phyloP scores from a whole-genome alignment of 2,329 filamentous ascomycete species.

The Tolypocladium tropicale region DNA sequence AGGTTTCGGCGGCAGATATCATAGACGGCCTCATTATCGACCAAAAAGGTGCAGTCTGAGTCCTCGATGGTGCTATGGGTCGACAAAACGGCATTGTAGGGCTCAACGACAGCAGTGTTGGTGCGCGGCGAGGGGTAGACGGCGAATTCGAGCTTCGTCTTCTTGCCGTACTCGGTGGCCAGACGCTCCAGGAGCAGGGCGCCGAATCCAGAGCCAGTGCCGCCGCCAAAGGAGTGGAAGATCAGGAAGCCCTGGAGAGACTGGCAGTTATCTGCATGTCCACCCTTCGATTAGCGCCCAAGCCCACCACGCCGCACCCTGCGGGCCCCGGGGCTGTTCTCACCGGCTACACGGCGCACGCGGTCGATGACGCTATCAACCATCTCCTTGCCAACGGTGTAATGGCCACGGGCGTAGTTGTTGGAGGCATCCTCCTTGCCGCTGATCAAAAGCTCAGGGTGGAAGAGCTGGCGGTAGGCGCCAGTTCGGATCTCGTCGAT shows the following conservation, averaged over 20 bases:
- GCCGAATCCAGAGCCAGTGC: slow-evolving; percentile 63
- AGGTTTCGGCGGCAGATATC: slow-evolving; percentile 65
- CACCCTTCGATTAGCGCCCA: neutral
- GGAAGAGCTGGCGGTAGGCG: slow-evolving; percentile 57
- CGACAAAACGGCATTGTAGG: slow-evolving; percentile 64
- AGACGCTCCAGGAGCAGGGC: slow-evolving; percentile 63
- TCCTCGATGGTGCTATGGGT: slow-evolving; percentile 70
- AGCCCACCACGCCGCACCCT: neutral
- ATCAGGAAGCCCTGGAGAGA: slow-evolving; percentile 64
- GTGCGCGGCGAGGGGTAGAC: slow-evolving; percentile 62
- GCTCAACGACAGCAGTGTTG: slow-evolving; percentile 62
- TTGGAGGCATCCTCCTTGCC: slow-evolving; percentile 71
- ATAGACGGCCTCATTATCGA: slow-evolving; percentile 67
- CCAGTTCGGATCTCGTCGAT: slow-evolving; percentile 67
- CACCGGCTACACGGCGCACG: slow-evolving; percentile 59
- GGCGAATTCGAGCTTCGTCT: slow-evolving; percentile 67
- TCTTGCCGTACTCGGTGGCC: slow-evolving; percentile 65
- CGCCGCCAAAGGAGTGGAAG: slow-evolving; percentile 66
- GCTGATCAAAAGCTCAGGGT: slow-evolving; percentile 61
- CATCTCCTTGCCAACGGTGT: slow-evolving; percentile 70
- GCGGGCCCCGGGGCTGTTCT: slow-evolving; percentile 14
- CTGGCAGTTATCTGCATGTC: slow-evolving; percentile 53
- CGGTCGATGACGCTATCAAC: slow-evolving; percentile 60
- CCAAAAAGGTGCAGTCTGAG: slow-evolving; percentile 69
- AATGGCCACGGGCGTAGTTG: slow-evolving; percentile 69